A percentile compares a stretch with the other conserved stretches of the same genome.
Evolutionary conservation across 2,329 filamentous ascomycete species (phyloP).

Genomic region (Polytolypa hystricis): DNA sequence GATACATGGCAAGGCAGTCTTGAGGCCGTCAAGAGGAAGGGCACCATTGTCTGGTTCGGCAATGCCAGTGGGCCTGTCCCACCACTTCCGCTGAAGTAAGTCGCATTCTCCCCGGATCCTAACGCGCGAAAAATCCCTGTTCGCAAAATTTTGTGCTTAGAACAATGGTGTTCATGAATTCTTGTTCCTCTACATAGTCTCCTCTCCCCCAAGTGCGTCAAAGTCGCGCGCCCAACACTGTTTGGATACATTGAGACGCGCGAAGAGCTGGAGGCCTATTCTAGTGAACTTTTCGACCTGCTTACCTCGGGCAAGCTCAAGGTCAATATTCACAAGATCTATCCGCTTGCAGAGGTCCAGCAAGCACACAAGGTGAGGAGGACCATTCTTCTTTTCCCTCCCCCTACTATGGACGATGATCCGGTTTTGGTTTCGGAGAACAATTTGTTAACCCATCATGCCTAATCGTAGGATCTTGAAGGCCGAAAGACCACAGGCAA

Average conservation of each 20-base stretch:
- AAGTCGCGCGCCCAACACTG: conserved; percentile 62
- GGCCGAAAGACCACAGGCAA: conserved; percentile 76
- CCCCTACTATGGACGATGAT: conserved; percentile 1
- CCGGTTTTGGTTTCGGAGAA: conserved; percentile 4
- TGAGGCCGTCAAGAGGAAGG: conserved; percentile 64
- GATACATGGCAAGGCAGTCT: conserved; percentile 71
- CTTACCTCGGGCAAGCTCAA: conserved; percentile 59
- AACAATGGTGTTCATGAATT: conserved; percentile 7
- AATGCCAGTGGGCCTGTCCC: conserved; percentile 71
- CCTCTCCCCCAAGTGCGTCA: conserved; percentile 63
- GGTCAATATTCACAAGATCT: conserved; percentile 63
- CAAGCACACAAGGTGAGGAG: conserved; percentile 51
- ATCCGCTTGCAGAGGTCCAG: conserved; percentile 61
- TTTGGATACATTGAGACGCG: conserved; percentile 58
- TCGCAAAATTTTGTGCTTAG: conserved; percentile 8
- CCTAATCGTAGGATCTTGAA: conserved; percentile 55
- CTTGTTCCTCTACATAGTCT: conserved; percentile 23
- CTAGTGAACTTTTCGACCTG: conserved; percentile 60
- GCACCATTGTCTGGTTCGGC: conserved; percentile 65
- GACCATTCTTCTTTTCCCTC: not conserved
- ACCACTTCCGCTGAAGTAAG: conserved; percentile 53
- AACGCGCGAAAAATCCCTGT: too few relatives aligned
- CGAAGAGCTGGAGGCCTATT: conserved; percentile 61
- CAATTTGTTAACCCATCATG: too few relatives aligned
- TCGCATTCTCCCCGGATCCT: conserved; percentile 24